Evolutionary conservation across 768 basidiomycete species (phyloP), one percentile per base, ranked within the genome.

Genomic region (Leccinum sublutescens): DNA sequence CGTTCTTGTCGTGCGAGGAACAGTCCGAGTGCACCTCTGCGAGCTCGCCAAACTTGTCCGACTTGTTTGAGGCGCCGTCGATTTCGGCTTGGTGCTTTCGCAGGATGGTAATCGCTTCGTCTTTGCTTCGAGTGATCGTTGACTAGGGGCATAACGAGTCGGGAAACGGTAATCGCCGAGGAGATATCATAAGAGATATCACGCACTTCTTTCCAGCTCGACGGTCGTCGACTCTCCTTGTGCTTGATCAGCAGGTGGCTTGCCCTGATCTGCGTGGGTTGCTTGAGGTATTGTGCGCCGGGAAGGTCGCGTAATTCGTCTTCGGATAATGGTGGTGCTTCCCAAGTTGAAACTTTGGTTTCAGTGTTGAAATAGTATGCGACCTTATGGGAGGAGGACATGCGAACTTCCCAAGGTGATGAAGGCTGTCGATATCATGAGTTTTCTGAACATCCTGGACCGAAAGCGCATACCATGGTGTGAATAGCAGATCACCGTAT

Each of bases 211-310:
- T 89, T 90, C 90, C 91, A 91, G 71, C 89, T 92, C 45, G 88
- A 83, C 34, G 91, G 86, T 27, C 89, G 80, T 60, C 91, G 77
- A 71, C 91, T 92, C 5, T 80, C 88, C 52, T 77, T 79, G 75
- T 98, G 95, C 77, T 99, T 99, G 62, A 98, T 88, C 58, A 99
- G 76, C 61, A 99, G 79, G 78, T 99, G 97, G 69, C 93, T 94
- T n/a, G 95, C 96, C 52, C 93, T 85, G 40, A 97, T 92, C 74
- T 90, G 81, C 19, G 76, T 80, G 17, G 78, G 67, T 29, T 68
- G 71, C 33, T 61, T 54, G 50, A 81, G 81, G 68, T 84, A 76
- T 45, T 84, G 70, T 17, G 89, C 89, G 0, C 92, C 93, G 2
- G 91, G 86, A 10, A 97, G 81, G 4, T 75, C 54, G 1, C 74